Evolutionary conservation across 192 early-diverging fungal species (phyloP).

Genomic region (Phycomyces blakesleeanus): DNA sequence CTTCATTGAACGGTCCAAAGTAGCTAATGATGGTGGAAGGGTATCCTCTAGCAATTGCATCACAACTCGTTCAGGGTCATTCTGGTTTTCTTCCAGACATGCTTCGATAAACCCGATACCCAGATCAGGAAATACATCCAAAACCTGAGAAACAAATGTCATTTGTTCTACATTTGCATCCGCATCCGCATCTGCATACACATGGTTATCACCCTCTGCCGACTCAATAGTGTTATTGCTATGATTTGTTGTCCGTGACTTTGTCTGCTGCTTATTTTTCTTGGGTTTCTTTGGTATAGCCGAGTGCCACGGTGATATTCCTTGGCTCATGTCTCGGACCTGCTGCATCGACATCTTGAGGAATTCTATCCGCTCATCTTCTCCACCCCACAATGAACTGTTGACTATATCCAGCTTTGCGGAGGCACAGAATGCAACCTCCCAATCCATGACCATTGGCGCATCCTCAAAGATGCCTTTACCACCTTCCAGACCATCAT

Average conservation of each 20-base stretch:
- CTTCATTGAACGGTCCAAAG: slow-evolving; percentile 59
- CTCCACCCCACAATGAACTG: slow-evolving; percentile 29
- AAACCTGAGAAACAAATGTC: slow-evolving; percentile 71
- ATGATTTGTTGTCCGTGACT: not conserved
- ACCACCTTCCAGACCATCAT: slow-evolving; percentile 53
- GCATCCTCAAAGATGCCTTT: slow-evolving; percentile 62
- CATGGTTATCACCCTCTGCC: too few relatives aligned
- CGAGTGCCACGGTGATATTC: not conserved
- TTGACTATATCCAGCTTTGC: slow-evolving; percentile 52
- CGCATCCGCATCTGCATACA: too few relatives aligned
- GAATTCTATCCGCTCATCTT: slow-evolving; percentile 62
- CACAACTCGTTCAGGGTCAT: slow-evolving; percentile 69
- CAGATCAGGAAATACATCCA: slow-evolving; percentile 85
- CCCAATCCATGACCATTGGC: slow-evolving; percentile 82
- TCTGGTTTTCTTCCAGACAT: slow-evolving; percentile 65
- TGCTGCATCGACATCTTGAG: slow-evolving; percentile 67
- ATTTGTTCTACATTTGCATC: slow-evolving; percentile 56
- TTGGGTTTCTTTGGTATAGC: not conserved
- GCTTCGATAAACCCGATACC: slow-evolving; percentile 90
- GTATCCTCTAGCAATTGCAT: slow-evolving; percentile 76
- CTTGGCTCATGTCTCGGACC: slow-evolving; percentile 48
- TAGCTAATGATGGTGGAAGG: slow-evolving; percentile 61
- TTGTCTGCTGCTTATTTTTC: slow-evolving; percentile 1
- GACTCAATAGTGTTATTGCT: not conserved
- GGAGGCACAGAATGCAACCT: slow-evolving; percentile 66